A percentile compares a stretch with the other conserved stretches of the same genome.
These are phyloP conservation scores for Tolypocladium endophyticum DNA, from an alignment of 2,329 filamentous ascomycete genomes.

Conservation along the genomic window DNA sequence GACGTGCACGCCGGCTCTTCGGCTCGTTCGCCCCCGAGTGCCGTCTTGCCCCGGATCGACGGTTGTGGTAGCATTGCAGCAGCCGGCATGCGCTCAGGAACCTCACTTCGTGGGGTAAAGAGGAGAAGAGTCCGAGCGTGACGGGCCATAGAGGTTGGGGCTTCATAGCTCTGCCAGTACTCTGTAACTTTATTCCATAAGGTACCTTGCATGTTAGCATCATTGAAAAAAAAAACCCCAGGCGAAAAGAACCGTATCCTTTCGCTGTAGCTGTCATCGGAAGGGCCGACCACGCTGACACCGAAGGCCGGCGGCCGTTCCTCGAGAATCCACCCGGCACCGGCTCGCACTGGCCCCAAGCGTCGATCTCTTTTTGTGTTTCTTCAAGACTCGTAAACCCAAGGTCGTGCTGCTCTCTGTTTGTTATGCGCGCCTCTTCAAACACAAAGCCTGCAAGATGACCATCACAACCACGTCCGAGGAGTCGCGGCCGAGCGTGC, in stretches of 20 bases:
- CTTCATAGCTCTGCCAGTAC: neutral
- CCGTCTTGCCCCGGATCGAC: neutral
- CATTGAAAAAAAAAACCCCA: too few relatives aligned
- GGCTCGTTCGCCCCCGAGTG: neutral
- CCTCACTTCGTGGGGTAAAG: neutral
- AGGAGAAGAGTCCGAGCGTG: too few relatives aligned
- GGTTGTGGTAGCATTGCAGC: neutral
- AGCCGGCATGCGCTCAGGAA: neutral
- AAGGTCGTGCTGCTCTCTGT: neutral
- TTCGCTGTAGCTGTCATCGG: neutral
- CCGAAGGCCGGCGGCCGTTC: neutral
- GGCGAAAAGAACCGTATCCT: neutral
- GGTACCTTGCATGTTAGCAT: neutral
- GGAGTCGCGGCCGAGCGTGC: neutral
- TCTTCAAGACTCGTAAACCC: neutral
- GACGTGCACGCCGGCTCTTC: neutral
- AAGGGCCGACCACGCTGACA: neutral
- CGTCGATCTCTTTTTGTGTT: neutral
- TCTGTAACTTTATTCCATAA: too few relatives aligned
- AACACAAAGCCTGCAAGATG: neutral
- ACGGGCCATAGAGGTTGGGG: neutral
- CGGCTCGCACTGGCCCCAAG: neutral
- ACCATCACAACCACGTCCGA: neutral
- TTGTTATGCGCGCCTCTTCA: neutral
- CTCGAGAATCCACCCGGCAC: neutral